Percentiles rank a stretch among this genome's conserved stretches.
phyloP scores from a whole-genome alignment of 2,329 filamentous ascomycete species.

The Coniochaeta pulveracea region DNA sequence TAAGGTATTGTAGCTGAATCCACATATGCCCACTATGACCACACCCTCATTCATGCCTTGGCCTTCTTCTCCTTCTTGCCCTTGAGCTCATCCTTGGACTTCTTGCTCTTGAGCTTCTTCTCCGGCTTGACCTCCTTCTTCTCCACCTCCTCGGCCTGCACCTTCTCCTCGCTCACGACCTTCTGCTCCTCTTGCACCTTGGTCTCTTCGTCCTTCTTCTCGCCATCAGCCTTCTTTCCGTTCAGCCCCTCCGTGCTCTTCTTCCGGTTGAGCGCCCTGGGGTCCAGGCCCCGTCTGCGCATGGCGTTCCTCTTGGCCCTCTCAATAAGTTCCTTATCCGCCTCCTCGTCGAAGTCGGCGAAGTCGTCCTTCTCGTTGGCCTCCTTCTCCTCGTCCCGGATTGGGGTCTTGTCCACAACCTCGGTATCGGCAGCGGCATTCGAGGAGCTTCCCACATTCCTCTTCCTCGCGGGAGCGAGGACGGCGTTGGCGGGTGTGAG shows the following conservation, averaged over 20 bases:
- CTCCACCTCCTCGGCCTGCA: neutral
- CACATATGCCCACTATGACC: no score
- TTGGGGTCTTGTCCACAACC: slow-evolving; percentile 58
- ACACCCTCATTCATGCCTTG: no score
- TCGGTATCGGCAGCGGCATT: slow-evolving; percentile 25
- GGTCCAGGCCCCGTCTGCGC: slow-evolving; percentile 64
- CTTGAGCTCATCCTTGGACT: slow-evolving; percentile 9
- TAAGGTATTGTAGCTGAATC: no score
- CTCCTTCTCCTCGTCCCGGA: slow-evolving; percentile 33
- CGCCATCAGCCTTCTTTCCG: slow-evolving; percentile 8
- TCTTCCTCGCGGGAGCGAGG: slow-evolving; percentile 10
- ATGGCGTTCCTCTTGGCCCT: slow-evolving; percentile 63
- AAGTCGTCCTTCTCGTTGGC: slow-evolving; percentile 43
- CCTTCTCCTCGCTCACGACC: slow-evolving; percentile 9
- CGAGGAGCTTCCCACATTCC: slow-evolving; percentile 6
- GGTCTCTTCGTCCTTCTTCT: slow-evolving; percentile 6
- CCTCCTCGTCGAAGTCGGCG: slow-evolving; percentile 63
- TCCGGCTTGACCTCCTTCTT: slow-evolving; percentile 5
- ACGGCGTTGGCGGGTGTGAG: slow-evolving; percentile 56
- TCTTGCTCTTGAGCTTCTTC: slow-evolving; percentile 11
- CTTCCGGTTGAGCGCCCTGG: slow-evolving; percentile 40
- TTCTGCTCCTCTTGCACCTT: slow-evolving; percentile 5
- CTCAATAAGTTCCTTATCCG: slow-evolving; percentile 60
- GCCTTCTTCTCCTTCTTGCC: slow-evolving; percentile 10
- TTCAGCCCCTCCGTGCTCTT: slow-evolving; percentile 8